Evolutionary conservation across 768 basidiomycete species (phyloP), one percentile per base, ranked within the genome.

Genomic region (Trametes coccinea): DNA sequence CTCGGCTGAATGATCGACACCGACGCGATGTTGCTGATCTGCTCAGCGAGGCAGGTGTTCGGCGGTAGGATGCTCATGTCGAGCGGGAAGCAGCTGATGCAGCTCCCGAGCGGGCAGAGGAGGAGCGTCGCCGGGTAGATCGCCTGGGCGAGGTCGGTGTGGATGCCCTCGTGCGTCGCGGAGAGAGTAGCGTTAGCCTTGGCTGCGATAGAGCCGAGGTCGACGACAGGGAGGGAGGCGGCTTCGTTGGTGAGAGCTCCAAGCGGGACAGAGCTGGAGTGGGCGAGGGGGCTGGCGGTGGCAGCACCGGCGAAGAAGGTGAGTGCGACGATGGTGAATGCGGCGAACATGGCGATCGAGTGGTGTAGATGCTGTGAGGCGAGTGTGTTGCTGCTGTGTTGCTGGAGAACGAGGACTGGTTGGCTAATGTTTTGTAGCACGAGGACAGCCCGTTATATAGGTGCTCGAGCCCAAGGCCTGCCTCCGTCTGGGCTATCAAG

Each of bases 1-100:
- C 45, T 48, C 34, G 59, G 52, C 29, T 60, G 59, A 34, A 8
- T 47, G 46, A 60, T 48, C 17, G 39, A 16, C 14, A 33, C 52
- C 22, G 59, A 60, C 7, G 14, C 8, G 41, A 60, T 17, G 43
- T 45, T 22, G 34, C 11, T 39, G 22, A 45, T 8, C 10, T 14
- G 29, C 17, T 13, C 13, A 14, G 14, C n/a, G 27, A 53, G 16
- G 58, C 58, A 59, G 30, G 8, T 11, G 41, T 59, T 44, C 44
- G 34, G 46, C 22, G 56, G 47, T 6, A 49, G 30, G 27, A 29
- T 9, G 47, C 39, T 41, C 39, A 57, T 2, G 40, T 57, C 48
- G 47, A 57, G 9, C 8, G 17, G 10, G 39, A 49, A 40, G 48
- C 56, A 49, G 39, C 56, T 49, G 47, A 43, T 43, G 48, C 56